Evolutionary conservation across 1,139 yeast species (phyloP), one percentile per base, ranked within the genome.

Genomic region (Suhomyces guaymorum): DNA sequence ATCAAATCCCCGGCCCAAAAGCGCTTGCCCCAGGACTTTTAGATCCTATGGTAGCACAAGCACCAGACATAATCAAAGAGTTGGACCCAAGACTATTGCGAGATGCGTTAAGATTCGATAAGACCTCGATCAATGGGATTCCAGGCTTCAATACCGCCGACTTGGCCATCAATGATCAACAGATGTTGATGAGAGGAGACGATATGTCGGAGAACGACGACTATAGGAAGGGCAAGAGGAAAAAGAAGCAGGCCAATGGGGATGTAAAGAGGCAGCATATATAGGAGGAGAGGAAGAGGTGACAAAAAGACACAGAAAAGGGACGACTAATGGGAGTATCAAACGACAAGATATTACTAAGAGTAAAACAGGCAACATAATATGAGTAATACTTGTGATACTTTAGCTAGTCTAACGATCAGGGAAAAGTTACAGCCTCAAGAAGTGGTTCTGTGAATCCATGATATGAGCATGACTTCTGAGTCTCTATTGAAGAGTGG

Each of bases 81-180:
- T 59, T 83, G 21, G 80, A 78, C 35, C 61, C 70, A 4, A 66
- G 63, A 5, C 59, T 77, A 41, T 62, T 87, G 28, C 59, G 61
- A 20, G 62, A 67, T 15, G 79, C 81, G 5, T 61, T 87, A 43
- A 68, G 69, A 41, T 79, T 87, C 46, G 88, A 82, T 36, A 78
- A 75, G 47, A 80, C 90, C 1, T 78, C 87, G 0, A 73, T 76
- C 9, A 70, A 78, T 34, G 95, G 95, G 1, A 75, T 87, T 15
- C 89, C 92, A 0, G 95, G 94, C 1, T 85, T 86, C 55, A 86
- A 84, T 48, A 67, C 82, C 5, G 67, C 78, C 2, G 78, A 81
- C 44, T 68, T 86, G 51, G 95, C 85, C 4, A 75, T 82, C 33
- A 75, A 75, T 41, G 82, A 75, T 42, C 70, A 69, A 45, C 70